Evolutionary conservation across 305 asterid genomes (phyloP).

Genomic region (Solanum hybrid): DNA sequence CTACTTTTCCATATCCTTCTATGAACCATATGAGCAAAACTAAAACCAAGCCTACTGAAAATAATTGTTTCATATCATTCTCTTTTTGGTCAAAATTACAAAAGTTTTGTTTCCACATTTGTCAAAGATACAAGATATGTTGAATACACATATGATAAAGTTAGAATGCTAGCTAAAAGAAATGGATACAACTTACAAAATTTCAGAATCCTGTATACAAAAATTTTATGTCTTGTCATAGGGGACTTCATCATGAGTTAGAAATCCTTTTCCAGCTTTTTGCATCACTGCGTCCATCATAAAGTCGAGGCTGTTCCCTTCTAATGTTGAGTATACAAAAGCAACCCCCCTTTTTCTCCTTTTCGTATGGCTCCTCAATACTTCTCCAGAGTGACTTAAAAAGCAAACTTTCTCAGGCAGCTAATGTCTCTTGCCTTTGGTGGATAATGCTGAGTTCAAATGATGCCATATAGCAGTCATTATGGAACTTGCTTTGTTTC

Average conservation of each 20-base stretch:
- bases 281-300: no score
- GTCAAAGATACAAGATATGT: neutral
- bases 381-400: neutral
- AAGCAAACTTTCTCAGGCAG: neutral
- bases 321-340: neutral
- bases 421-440: neutral
- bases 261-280: neutral
- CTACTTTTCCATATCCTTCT: neutral
- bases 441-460: neutral
- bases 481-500: conserved; percentile 1
- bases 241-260: neutral
- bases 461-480: neutral
- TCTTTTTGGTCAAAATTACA: neutral
- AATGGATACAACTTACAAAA: neutral
- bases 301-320: neutral
- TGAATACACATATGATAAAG: neutral
- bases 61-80: neutral
- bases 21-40: neutral
- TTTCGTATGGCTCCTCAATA: neutral
- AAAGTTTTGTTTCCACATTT: neutral
- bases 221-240: neutral
- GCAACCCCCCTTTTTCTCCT: neutral
- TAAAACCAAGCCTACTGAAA: neutral
- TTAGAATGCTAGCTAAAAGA: neutral
- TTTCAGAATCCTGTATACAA: neutral